Evolutionary conservation across 78 protist genomes (phyloP).

Genomic region (Dictyostelium firmibasis): DNA sequence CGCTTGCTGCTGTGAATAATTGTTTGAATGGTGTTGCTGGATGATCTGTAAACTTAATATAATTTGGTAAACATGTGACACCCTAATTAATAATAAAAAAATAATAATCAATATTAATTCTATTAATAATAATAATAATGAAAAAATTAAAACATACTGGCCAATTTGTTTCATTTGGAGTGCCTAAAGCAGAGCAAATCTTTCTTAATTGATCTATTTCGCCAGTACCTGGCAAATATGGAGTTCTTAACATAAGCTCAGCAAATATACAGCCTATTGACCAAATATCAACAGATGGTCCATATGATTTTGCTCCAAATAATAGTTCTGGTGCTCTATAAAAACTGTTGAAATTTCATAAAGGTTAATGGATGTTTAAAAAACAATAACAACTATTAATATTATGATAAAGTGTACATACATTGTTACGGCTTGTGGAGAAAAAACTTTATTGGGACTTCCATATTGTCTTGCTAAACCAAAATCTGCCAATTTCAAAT

Average conservation of each 20-base stretch:
- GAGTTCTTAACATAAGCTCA: conserved; percentile 87
- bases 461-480: conserved; percentile 89
- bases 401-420: not conserved
- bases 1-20: conserved; percentile 62
- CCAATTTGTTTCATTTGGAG: conserved; percentile 79
- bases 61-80: conserved; percentile 62
- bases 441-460: conserved; percentile 66
- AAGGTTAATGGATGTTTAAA: too few relatives aligned
- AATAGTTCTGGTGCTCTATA: conserved; percentile 93
- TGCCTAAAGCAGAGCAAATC: conserved; percentile 79
- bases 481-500: conserved; percentile 87
- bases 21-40: conserved; percentile 78
- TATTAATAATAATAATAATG: not conserved
- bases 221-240: conserved; percentile 79
- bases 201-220: conserved; percentile 82
- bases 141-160: conserved; percentile 50
- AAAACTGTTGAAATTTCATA: conserved; percentile 36
- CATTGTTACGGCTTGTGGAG: conserved; percentile 82
- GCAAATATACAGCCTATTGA: conserved; percentile 89
- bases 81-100: conserved; percentile 12
- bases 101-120: not conserved
- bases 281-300: conserved; percentile 91
- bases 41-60: conserved; percentile 55
- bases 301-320: conserved; percentile 88
- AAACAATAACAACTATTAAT: too few relatives aligned